A percentile compares a stretch with the other conserved stretches of the same genome.
Evolutionary conservation across 2,329 filamentous ascomycete genomes (phyloP).

Genomic region (Ophiosphaerella narmari): DNA sequence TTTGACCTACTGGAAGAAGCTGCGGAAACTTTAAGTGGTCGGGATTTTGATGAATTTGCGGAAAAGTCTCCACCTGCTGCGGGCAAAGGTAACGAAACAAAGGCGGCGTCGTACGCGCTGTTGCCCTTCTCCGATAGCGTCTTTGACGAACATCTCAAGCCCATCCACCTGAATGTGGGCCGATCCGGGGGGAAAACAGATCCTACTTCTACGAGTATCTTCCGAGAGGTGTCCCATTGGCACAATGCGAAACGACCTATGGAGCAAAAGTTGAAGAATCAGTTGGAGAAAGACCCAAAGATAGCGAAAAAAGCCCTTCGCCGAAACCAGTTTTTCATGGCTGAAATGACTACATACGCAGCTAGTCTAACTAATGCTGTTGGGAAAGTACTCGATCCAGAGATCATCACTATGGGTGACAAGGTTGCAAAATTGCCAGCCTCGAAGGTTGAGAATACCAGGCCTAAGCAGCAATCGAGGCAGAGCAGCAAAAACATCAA

Average conservation of each 20-base stretch:
- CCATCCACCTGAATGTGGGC: slow-evolving; percentile 48
- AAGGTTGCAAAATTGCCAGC: background rate
- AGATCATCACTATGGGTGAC: slow-evolving; percentile 60
- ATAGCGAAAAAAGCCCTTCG: slow-evolving; percentile 40
- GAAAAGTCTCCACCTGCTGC: slow-evolving; percentile 2
- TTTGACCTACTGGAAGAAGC: slow-evolving; percentile 25
- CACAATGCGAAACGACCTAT: slow-evolving; percentile 62
- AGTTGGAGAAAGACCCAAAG: slow-evolving; percentile 41
- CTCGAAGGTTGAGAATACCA: slow-evolving; percentile 16
- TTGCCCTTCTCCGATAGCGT: slow-evolving; percentile 54
- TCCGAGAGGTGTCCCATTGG: slow-evolving; percentile 62
- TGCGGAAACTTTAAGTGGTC: slow-evolving; percentile 21
- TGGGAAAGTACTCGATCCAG: slow-evolving; percentile 67
- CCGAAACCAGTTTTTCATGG: slow-evolving; percentile 68
- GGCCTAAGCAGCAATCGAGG: slow-evolving; percentile 26
- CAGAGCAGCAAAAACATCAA: slow-evolving; percentile 40
- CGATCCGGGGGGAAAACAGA: slow-evolving; percentile 27
- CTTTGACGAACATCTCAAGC: slow-evolving; percentile 54
- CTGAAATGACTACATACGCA: slow-evolving; percentile 70
- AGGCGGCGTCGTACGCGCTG: slow-evolving; percentile 36
- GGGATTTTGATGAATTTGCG: slow-evolving; percentile 15
- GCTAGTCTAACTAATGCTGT: slow-evolving; percentile 69
- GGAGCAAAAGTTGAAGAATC: slow-evolving; percentile 45
- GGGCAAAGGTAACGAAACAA: slow-evolving; percentile 9
- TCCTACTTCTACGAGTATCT: slow-evolving; percentile 48